Evolutionary conservation across 441 rosid species (phyloP).

Genomic region (Erodium chrysanthum): DNA sequence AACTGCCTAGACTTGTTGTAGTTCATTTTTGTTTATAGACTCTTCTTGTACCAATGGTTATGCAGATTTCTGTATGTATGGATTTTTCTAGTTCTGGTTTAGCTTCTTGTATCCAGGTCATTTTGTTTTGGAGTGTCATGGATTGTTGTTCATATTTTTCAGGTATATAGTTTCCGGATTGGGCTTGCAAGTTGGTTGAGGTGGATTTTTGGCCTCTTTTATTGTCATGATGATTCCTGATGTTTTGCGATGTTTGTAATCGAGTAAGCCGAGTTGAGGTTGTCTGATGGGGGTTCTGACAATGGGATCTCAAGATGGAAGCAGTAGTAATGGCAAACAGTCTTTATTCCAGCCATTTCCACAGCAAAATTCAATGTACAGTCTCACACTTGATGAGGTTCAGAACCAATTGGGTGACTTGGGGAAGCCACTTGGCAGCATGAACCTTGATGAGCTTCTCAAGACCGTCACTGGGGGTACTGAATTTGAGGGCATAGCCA

Average conservation of each 20-base stretch:
- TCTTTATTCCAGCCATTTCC: not conserved
- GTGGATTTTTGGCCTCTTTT: not conserved
- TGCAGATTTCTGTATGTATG: not conserved
- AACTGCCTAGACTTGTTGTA: not conserved
- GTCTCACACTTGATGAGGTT: slow-evolving; percentile 7
- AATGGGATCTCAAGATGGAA: slow-evolving; percentile 3
- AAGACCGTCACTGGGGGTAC: not conserved
- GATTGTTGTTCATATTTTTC: not conserved
- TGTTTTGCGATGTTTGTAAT: not conserved
- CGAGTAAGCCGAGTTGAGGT: not conserved
- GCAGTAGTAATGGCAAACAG: slow-evolving; percentile 3
- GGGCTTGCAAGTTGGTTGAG: not conserved
- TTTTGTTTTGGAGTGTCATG: not conserved
- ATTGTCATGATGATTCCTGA: not conserved
- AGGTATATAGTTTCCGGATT: not conserved
- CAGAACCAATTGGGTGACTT: not conserved
- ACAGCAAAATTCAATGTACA: not conserved
- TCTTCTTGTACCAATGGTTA: not conserved
- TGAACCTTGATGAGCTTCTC: slow-evolving; percentile 6
- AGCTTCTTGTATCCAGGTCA: not conserved
- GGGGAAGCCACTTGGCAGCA: not conserved
- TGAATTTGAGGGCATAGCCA: not conserved
- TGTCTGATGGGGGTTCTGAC: slow-evolving; percentile 3
- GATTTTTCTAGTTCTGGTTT: not conserved
- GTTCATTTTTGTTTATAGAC: not conserved